Base-by-base conservation (phyloP, 768 basidiomycete species). In the Phaeolepiota aurea region DNA sequence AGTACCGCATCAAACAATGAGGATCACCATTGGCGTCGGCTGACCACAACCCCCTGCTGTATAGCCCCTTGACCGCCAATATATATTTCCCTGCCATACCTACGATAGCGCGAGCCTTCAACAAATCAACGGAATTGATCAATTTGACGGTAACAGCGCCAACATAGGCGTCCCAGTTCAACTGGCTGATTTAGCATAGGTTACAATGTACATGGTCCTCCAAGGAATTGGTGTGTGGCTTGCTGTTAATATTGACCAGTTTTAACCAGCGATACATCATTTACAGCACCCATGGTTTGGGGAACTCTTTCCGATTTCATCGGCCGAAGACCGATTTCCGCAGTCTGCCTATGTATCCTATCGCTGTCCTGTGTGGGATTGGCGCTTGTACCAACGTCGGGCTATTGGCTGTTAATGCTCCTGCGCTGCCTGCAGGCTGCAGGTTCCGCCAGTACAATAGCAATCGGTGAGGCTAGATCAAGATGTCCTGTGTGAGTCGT, bases 21-120 rank as follows among this genome's bases (percentile, higher is more conserved):
- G n/a, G n/a, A n/a, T n/a, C n/a, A n/a, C n/a, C n/a, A n/a, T n/a
- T n/a, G n/a, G n/a, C n/a, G n/a, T n/a, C 25, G 25, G n/a, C 25
- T 28, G n/a, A 7, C 7, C 25, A 28, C 25, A n/a, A 28, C 25
- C 25, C n/a, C n/a, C n/a, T n/a, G n/a, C n/a, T n/a, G n/a, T n/a
- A n/a, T 16, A 82, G 80, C 50, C 82, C 83, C 0, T 60, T 87
- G 9, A 83, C 85, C 1, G 71, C 83, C 2, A 87, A 79, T 42
- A 82, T 88, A 42, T 89, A 87, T 54, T 76, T 87, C 35, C 86
- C 87, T 4, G 85, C 79, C 10, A 81, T 92, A 30, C 88, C 87
- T 1, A 66, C 72, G 0, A 60, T 91, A 16, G 68, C 79, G 1
- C 45, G 45, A 14, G 80, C 63, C 3, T 87, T 92, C 52, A 54